Evolutionary conservation across 139 green algal species (phyloP).

Genomic region (Volvox reticuliferus): DNA sequence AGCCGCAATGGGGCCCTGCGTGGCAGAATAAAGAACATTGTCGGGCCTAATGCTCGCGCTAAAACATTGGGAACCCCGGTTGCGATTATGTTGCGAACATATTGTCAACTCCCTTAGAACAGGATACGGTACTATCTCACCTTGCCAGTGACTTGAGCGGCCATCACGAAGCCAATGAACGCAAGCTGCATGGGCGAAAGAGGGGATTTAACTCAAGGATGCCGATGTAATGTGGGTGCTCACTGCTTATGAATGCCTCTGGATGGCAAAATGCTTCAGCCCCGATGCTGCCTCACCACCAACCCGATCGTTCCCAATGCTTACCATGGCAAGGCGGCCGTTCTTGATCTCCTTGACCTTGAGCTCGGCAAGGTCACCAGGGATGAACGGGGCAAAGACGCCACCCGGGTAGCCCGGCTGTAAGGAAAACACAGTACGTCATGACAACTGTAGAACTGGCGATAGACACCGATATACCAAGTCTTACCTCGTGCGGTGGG

Average conservation of each 20-base stretch:
- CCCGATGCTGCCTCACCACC: too few species aligned
- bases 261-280: too few species aligned
- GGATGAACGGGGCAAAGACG: slow-evolving; percentile 82
- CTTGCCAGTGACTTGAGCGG: slow-evolving; percentile 80
- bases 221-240: too few species aligned
- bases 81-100: too few species aligned
- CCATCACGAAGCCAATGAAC: slow-evolving; percentile 66
- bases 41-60: too few species aligned
- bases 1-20: slow-evolving; percentile 71
- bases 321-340: slow-evolving; percentile 87
- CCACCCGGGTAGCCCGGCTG: slow-evolving; percentile 80
- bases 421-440: not conserved
- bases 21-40: not conserved
- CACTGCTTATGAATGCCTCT: too few species aligned
- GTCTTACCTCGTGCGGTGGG: slow-evolving; percentile 71
- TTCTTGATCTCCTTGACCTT: slow-evolving; percentile 99
- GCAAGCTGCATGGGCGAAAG: slow-evolving; percentile 29
- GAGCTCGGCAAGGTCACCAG: slow-evolving; percentile 80
- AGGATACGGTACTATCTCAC: not conserved
- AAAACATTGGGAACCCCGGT: too few species aligned
- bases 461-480: not conserved
- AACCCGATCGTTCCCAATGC: too few species aligned
- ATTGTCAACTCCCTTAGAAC: too few species aligned
- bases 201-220: too few species aligned
- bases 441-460: not conserved